Evolutionary conservation across 192 early-diverging fungal species (phyloP).

Genomic region (Podila horticola): DNA sequence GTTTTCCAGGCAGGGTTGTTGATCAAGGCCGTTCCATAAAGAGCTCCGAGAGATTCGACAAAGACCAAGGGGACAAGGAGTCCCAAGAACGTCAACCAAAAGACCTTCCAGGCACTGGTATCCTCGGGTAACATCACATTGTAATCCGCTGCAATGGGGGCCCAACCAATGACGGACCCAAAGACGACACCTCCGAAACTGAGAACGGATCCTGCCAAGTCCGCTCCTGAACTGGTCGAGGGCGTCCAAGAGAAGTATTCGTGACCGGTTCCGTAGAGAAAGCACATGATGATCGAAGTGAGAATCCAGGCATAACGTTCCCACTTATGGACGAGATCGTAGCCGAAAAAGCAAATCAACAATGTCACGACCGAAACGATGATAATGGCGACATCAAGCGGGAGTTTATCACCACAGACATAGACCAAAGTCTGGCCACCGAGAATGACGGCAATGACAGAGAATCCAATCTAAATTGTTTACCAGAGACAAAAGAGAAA

Average conservation of each 20-base stretch:
- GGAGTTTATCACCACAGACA: background rate
- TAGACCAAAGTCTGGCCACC: constrained; percentile 18
- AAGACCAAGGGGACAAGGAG: constrained; percentile 17
- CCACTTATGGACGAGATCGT: constrained; percentile 16
- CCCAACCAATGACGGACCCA: constrained; percentile 27
- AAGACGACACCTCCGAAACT: constrained; percentile 31
- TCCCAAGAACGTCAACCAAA: constrained; percentile 32
- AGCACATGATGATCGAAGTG: constrained; percentile 7
- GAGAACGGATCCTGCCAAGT: constrained; percentile 12
- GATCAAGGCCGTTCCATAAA: constrained; percentile 8
- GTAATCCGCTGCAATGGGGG: constrained; percentile 33
- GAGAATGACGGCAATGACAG: constrained; percentile 15
- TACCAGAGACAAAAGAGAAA: background rate
- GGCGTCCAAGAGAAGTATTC: background rate
- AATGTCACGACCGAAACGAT: constrained; percentile 14
- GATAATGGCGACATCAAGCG: constrained; percentile 8
- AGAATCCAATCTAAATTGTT: constrained; percentile 9
- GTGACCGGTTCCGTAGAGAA: constrained; percentile 13
- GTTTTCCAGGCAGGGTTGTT: constrained; percentile 8
- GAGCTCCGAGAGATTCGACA: constrained; percentile 22
- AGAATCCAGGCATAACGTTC: constrained; percentile 22
- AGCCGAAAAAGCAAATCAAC: constrained; percentile 24
- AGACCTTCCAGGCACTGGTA: constrained; percentile 9
- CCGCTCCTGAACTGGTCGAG: background rate
- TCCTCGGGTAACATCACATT: constrained; percentile 24